Percentiles rank a stretch among this genome's conserved stretches.
Evolutionary conservation across 352 stramenopile genomes (phyloP).

Genomic region (Globisporangium alternatum): DNA sequence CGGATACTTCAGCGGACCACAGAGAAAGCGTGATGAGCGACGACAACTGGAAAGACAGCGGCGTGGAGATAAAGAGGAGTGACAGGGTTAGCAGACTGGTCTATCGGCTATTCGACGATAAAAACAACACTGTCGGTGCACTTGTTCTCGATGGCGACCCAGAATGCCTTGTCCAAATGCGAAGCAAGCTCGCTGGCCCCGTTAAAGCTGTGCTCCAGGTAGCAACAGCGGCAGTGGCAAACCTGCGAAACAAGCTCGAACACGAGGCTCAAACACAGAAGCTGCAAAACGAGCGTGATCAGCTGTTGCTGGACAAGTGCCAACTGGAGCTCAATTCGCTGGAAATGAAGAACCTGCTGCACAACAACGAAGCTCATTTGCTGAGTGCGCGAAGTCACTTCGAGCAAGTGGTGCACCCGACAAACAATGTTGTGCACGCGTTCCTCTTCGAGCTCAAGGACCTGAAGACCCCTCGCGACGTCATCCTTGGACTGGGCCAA

Average conservation of each 20-base stretch:
- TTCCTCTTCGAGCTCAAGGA: slow-evolving; percentile 7
- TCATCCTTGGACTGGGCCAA: slow-evolving; percentile 3
- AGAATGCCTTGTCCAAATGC: background rate
- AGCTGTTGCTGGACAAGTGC: slow-evolving; percentile 11
- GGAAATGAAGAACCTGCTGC: slow-evolving; percentile 17
- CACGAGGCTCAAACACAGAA: background rate
- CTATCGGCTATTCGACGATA: background rate
- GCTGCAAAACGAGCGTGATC: background rate
- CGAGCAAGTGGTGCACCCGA: background rate
- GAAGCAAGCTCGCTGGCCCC: background rate
- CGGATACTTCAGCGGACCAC: background rate
- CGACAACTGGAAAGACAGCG: background rate
- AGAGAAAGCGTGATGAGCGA: background rate
- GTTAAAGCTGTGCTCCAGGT: background rate
- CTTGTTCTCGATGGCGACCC: background rate
- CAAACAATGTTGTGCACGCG: background rate
- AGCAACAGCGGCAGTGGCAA: background rate
- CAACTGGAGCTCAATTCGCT: slow-evolving; percentile 16
- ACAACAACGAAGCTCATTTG: slow-evolving; percentile 11
- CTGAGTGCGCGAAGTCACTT: background rate
- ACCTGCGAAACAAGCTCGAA: background rate
- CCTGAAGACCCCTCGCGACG: background rate
- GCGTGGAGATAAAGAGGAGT: background rate
- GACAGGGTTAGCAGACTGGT: background rate
- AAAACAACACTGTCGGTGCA: background rate